Evolutionary conservation across 371 early-diverging fungal genomes (phyloP), one percentile per base, ranked within the genome.

Genomic region (Coemansia sp.): DNA sequence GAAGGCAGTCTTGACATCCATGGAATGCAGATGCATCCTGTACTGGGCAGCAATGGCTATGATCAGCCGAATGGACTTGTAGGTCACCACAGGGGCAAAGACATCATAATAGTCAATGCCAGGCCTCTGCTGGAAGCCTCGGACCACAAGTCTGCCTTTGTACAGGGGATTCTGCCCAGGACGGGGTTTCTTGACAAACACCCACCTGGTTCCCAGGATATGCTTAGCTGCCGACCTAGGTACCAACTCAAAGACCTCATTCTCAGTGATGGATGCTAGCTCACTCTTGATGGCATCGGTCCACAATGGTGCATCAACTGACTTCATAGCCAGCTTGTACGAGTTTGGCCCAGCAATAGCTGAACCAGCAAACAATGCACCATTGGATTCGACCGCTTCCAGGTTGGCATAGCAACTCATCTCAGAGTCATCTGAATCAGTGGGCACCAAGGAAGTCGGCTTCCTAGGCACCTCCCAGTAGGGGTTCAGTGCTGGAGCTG

Each of bases 1-100:
- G 59, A 61, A 82, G 3, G 79, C 81, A n/a, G 68, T 70, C 42
- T 49, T 60, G n/a, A 76, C 71, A 43, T 79, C 80, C 59, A 78
- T 62, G 9, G 57, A 55, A 30, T 70, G 60, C 1, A 78, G 54
- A n/a, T 55, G 47, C 10, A 67, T 63, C 4, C 65, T 55, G 9
- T 53, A 26, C 2, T 49, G 43, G 8, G 64, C 59, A 1, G 79
- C 62, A 5, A 79, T 10, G 5, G 76, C 65, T 14, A 80, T 11
- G 3, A 80, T 39, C 1, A 66, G 10, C 10, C 71, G 50, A 32
- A 79, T 32, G 0, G 79, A 59, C 14, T 36, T 60, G 45, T 65
- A 65, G 10, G 65, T 57, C 4, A 75, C 70, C 5, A 79, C 79
- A 16, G 82, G 82, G 1, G 76, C 70, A 68, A 66, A 79, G 1